Evolutionary conservation across 2,329 filamentous ascomycete species (phyloP), one percentile per base, ranked within the genome.

Genomic region (Podosphaera xanthii): DNA sequence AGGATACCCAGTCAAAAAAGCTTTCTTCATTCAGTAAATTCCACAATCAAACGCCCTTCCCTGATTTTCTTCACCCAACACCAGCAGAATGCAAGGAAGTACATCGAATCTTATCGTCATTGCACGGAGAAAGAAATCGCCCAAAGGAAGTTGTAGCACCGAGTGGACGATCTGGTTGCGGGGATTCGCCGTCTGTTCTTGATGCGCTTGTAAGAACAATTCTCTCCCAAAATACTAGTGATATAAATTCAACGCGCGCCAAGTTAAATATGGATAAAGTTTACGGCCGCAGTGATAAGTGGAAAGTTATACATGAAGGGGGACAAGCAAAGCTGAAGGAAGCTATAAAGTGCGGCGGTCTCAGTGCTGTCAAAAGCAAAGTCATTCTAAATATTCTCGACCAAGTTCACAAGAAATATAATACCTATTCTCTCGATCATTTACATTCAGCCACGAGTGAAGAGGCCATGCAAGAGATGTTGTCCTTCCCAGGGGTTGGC

Each of bases 241-340:
- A 74, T 62, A 69, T 67, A 1, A 74, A 74, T 34, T 82, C 86
- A 0, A 80, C 80, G 30, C 76, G 74, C 48, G 84, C 86, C 4
- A 80, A 91, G 62, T 73, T 76, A 60, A 82, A 81, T 0, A 73
- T 92, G 0, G 79, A 83, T 2, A 66, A 77, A 22, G 76, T 72
- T 40, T 89, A 84, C 62, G 84, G 86, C 0, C 83, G 83, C 2
- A 86, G 83, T 59, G 82, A 89, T 6, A 74, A 89, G 67, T 91
- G 85, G 84, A 79, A 87, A 64, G 80, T 79, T 8, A 82, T 90
- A 1, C 78, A 81, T 31, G 69, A 72, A 34, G 79, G 82, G 1
- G 69, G 78, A 0, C 68, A 78, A 3, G 73, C 77, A 46, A 78
- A 84, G 4, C 73, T 92, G n/a, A 52, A 3, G 72, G 48, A 38